phyloP scores from a whole-genome alignment of 2,329 filamentous ascomycete genomes.

The Monilinia laxa region DNA sequence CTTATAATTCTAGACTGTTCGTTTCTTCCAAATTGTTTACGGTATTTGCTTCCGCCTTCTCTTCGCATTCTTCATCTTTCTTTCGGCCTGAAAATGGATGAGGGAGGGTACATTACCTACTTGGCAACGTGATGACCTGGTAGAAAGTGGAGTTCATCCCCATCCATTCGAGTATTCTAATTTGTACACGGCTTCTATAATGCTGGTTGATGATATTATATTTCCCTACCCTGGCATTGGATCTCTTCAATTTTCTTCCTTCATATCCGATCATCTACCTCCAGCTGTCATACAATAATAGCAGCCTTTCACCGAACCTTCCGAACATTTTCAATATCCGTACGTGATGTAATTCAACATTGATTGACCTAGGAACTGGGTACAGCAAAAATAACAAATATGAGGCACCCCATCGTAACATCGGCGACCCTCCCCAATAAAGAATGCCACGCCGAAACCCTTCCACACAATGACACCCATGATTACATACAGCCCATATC shows the following conservation, averaged over 20 bases:
- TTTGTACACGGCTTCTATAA: no score
- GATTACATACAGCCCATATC: not conserved
- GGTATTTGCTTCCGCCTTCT: no score
- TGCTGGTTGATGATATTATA: no score
- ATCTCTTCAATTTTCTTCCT: not conserved
- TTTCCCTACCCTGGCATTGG: not conserved
- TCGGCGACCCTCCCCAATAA: conserved; percentile 5
- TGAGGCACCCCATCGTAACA: not conserved
- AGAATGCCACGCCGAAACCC: not conserved
- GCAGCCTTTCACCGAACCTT: not conserved
- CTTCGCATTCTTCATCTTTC: not conserved
- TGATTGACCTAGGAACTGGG: not conserved
- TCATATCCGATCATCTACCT: not conserved
- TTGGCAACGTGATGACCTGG: not conserved
- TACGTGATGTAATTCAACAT: not conserved
- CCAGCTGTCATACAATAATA: no score
- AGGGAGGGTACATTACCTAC: not conserved
- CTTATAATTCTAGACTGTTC: not conserved
- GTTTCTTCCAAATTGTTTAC: no score
- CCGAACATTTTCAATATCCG: not conserved
- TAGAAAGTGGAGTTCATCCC: not conserved
- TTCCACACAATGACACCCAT: no score
- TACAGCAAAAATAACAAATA: not conserved
- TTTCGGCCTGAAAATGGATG: not conserved
- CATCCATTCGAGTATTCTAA: no score